Percentiles rank a stretch among this genome's conserved stretches.
These are phyloP conservation scores for Trichothecium roseum DNA, from an alignment of 2,329 filamentous ascomycete genomes.

Conservation along the genomic window DNA sequence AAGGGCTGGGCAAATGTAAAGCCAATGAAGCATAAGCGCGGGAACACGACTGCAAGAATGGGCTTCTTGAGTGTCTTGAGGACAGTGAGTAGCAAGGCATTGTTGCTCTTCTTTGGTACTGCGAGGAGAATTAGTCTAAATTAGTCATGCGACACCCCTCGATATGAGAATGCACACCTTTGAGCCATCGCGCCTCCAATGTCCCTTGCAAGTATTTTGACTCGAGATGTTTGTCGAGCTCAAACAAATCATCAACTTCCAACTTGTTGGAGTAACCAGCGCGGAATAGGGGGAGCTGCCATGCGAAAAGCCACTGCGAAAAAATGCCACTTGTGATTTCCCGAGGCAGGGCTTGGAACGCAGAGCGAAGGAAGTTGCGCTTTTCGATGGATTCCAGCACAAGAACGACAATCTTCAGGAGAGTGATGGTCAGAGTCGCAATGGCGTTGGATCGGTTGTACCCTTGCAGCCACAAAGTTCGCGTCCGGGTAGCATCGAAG, in stretches of 20 bases:
- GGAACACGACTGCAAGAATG: slow-evolving; percentile 7
- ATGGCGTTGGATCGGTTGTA: slow-evolving; percentile 1
- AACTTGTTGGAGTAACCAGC: slow-evolving; percentile 3
- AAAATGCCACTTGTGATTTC: slow-evolving; percentile 5
- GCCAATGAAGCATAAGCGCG: slow-evolving; percentile 11
- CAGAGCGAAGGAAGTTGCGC: slow-evolving; percentile 1
- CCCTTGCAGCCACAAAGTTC: slow-evolving; percentile 5
- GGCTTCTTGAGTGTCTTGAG: slow-evolving; percentile 4
- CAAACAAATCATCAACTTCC: slow-evolving; percentile 4
- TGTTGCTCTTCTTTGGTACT: slow-evolving; percentile 1
- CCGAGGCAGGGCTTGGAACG: slow-evolving; percentile 1
- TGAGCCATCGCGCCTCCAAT: not conserved
- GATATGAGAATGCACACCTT: slow-evolving; percentile 2
- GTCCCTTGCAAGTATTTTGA: slow-evolving; percentile 2
- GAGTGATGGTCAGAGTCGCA: not conserved
- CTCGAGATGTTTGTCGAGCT: slow-evolving; percentile 5
- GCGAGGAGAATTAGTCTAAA: not conserved
- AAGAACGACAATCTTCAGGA: slow-evolving; percentile 3
- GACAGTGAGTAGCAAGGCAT: slow-evolving; percentile 4
- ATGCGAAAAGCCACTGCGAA: slow-evolving; percentile 4
- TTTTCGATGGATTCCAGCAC: slow-evolving; percentile 4
- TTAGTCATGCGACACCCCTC: not conserved
- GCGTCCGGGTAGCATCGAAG: slow-evolving; percentile 3
- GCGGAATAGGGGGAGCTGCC: slow-evolving; percentile 5
- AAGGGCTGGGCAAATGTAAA: slow-evolving; percentile 17